Evolutionary conservation across 2,329 filamentous ascomycete species (phyloP).

Genomic region (Ascochyta fabae): DNA sequence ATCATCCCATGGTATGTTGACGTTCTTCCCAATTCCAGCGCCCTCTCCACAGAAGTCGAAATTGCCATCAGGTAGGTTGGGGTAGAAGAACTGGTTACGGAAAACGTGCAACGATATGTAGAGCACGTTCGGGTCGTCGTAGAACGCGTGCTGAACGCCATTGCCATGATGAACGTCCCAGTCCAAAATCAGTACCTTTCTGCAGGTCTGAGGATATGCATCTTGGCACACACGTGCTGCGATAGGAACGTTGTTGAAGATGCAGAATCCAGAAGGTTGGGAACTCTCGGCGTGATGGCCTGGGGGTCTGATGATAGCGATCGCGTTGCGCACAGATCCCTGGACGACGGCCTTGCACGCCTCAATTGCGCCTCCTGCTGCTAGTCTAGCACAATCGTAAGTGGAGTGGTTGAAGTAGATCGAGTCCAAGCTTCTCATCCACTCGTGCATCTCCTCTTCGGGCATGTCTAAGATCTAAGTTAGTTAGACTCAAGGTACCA

Average conservation of each 20-base stretch:
- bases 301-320: slow-evolving; percentile 92
- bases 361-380: slow-evolving; percentile 92
- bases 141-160: slow-evolving; percentile 95
- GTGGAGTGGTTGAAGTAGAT: slow-evolving; percentile 75
- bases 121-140: slow-evolving; percentile 89
- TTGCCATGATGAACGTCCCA: slow-evolving; percentile 87
- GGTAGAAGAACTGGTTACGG: slow-evolving; percentile 83
- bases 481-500: slow-evolving; percentile 16
- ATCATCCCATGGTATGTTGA: slow-evolving; percentile 73
- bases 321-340: slow-evolving; percentile 87
- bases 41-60: slow-evolving; percentile 66
- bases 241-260: slow-evolving; percentile 97
- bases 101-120: slow-evolving; percentile 97
- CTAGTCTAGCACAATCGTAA: slow-evolving; percentile 79
- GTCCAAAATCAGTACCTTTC: slow-evolving; percentile 91
- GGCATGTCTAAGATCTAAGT: slow-evolving; percentile 46
- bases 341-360: slow-evolving; percentile 89
- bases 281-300: slow-evolving; percentile 93
- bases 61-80: slow-evolving; percentile 65
- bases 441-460: slow-evolving; percentile 68
- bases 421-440: slow-evolving; percentile 52
- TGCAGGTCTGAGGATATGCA: slow-evolving; percentile 78
- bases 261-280: slow-evolving; percentile 89
- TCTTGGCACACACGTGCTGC: slow-evolving; percentile 86
- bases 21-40: slow-evolving; percentile 66